A percentile compares a stretch with the other conserved stretches of the same genome.
phyloP scores from a whole-genome alignment of 2,329 filamentous ascomycete species.

The Cercospora sp. region DNA sequence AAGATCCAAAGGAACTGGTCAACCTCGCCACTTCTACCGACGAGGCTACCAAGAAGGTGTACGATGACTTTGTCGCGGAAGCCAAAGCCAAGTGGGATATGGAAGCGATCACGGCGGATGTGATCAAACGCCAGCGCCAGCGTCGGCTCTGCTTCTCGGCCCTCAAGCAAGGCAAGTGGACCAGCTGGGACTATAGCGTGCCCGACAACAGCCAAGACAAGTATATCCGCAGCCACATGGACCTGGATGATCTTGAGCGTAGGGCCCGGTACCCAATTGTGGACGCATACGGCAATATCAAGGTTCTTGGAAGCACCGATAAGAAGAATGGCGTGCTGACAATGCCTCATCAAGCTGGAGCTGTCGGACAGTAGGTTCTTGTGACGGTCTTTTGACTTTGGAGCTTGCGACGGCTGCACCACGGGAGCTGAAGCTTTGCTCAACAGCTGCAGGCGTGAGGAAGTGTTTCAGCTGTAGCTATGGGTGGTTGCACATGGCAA shows the following conservation, averaged over 20 bases:
- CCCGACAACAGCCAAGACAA: conserved; percentile 62
- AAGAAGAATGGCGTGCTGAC: conserved; percentile 30
- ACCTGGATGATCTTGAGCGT: conserved; percentile 77
- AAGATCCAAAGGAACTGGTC: conserved; percentile 73
- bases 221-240: conserved; percentile 82
- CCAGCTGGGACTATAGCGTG: conserved; percentile 84
- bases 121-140: conserved; percentile 74
- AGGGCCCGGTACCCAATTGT: conserved; percentile 68
- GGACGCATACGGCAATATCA: conserved; percentile 45
- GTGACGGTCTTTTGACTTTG: conserved; percentile 4
- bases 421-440: neutral
- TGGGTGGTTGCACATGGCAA: neutral
- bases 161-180: conserved; percentile 71
- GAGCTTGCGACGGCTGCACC: neutral
- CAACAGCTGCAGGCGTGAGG: conserved; percentile 7
- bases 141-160: conserved; percentile 78
- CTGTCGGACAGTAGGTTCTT: conserved; percentile 35
- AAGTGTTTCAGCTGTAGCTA: conserved; percentile 4
- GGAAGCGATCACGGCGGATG: conserved; percentile 70
- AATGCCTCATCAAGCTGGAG: conserved; percentile 38
- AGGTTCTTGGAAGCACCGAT: conserved; percentile 25
- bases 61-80: conserved; percentile 69
- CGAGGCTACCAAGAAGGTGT: conserved; percentile 42
- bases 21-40: conserved; percentile 61
- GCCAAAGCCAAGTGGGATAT: conserved; percentile 78